Base-by-base conservation (phyloP, 2,329 filamentous ascomycete species). In the Xylaria digitata region DNA sequence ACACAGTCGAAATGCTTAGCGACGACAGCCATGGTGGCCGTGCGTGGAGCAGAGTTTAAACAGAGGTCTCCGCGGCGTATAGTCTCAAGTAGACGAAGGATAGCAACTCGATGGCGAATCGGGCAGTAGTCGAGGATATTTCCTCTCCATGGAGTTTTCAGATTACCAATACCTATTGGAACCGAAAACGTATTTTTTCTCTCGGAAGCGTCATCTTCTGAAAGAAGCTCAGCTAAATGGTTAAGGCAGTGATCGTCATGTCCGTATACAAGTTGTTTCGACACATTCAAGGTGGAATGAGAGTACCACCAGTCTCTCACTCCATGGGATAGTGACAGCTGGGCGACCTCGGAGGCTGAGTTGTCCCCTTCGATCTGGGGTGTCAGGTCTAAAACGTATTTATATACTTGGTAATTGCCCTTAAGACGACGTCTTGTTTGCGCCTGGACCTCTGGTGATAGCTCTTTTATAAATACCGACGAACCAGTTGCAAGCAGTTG, bases 1-100 rank as follows among this genome's bases (percentile, higher is more conserved):
- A 77, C 74, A 62, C 87, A 85, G 32, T 88, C 86, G 57, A 90
- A 84, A 45, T 88, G 81, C 66, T 86, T 86, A 7, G 88, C 86
- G 8, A 92, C 76, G 2, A 85, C 86, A 40, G 87, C 85, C n/a
- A 91, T 82, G 0, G 89, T 92, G 83, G 88, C 92, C 43, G 91
- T 78, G 15, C 90, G 88, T 11, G 85, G 82, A 0, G 90, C 90
- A 0, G 89, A 91, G 76, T 92, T 86, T 15, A 93, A 76, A 1
- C 82, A 79, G 0, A 88, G 81, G 34, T 83, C 79, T 2, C 84
- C 80, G 2, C 85, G 85, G 68, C 87, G 82, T 46, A 92, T 83
- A 11, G 85, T 81, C 71, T 86, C 82, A 3, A 92, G 79, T 0
- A 92, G 79, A 1, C 89, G 83, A 52, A 91, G 82, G 40, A 96